These are phyloP conservation scores for Lolium perenne DNA, from an alignment of 176 grass and related monocot species.

Conservation along the genomic window DNA sequence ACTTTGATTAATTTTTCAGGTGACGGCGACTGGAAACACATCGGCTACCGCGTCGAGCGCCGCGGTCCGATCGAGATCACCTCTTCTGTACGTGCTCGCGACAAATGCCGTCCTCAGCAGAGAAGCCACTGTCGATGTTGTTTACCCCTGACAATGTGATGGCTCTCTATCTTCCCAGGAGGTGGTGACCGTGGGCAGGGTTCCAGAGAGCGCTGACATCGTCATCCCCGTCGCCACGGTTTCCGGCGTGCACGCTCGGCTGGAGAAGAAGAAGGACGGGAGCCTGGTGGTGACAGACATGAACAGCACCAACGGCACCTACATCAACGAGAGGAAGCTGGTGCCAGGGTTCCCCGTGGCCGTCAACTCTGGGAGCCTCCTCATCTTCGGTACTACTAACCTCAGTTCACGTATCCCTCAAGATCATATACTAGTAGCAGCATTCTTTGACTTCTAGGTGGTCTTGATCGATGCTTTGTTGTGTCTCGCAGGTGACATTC, in stretches of 20 bases:
- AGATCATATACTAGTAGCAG: not conserved
- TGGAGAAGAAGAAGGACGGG: slow-evolving; percentile 71
- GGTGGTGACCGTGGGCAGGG: slow-evolving; percentile 65
- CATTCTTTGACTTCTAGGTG: not conserved
- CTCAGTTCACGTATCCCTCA: not conserved
- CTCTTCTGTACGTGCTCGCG: slow-evolving; percentile 54
- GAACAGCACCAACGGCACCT: slow-evolving; percentile 91
- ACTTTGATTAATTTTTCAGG: slow-evolving; percentile 45
- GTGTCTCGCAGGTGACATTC: slow-evolving; percentile 52
- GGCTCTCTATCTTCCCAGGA: slow-evolving; percentile 30
- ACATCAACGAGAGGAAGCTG: slow-evolving; percentile 72
- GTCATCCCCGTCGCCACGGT: slow-evolving; percentile 86
- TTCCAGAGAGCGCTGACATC: slow-evolving; percentile 68
- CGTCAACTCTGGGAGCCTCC: slow-evolving; percentile 47
- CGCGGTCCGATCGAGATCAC: slow-evolving; percentile 74
- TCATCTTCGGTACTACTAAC: slow-evolving; percentile 63
- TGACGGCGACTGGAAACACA: slow-evolving; percentile 74
- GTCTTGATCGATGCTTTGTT: not conserved
- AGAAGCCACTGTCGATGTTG: not conserved
- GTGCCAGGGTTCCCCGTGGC: slow-evolving; percentile 49
- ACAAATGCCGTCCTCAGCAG: not conserved
- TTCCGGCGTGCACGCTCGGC: slow-evolving; percentile 67
- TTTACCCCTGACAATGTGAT: not conserved
- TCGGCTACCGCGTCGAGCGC: slow-evolving; percentile 71
- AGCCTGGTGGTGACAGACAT: slow-evolving; percentile 70